Evolutionary conservation across 441 rosid genomes (phyloP).

Genomic region (Capsella rubella): DNA sequence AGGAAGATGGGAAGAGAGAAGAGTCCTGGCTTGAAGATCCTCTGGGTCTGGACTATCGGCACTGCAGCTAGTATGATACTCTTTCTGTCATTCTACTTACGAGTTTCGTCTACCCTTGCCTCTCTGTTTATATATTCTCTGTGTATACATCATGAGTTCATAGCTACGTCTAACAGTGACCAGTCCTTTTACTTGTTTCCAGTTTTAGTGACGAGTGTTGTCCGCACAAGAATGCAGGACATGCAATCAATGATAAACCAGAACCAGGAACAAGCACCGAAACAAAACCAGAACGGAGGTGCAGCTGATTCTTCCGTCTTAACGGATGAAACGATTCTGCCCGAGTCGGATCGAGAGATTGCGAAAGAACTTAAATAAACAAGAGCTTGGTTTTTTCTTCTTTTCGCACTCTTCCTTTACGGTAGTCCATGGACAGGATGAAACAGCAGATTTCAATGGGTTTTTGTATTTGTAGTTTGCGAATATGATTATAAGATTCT

Average conservation of each 20-base stretch:
- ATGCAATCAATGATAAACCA: constrained; percentile 63
- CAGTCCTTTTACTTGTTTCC: constrained; percentile 31
- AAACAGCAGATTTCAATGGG: not conserved
- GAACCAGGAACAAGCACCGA: constrained; percentile 50
- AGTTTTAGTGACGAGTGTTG: constrained; percentile 79
- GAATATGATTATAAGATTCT: not conserved
- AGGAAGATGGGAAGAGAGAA: constrained; percentile 64
- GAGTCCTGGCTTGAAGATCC: constrained; percentile 88
- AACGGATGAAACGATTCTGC: constrained; percentile 38
- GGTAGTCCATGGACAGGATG: not conserved
- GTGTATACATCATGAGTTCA: constrained; percentile 1
- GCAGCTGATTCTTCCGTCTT: constrained; percentile 42
- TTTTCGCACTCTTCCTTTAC: not conserved
- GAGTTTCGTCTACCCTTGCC: not conserved
- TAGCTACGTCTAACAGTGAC: not conserved
- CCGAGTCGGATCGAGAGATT: constrained; percentile 51
- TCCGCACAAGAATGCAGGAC: constrained; percentile 74
- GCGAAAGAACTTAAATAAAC: constrained; percentile 46
- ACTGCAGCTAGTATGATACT: constrained; percentile 73
- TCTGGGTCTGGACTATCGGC: constrained; percentile 92
- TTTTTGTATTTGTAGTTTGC: constrained; percentile 18
- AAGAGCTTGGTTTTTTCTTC: not conserved
- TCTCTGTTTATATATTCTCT: not conserved
- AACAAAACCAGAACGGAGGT: constrained; percentile 35
- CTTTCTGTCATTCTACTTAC: not conserved